Base-by-base conservation (phyloP, 305 asterid species). In the Euphrasia arctica region DNA sequence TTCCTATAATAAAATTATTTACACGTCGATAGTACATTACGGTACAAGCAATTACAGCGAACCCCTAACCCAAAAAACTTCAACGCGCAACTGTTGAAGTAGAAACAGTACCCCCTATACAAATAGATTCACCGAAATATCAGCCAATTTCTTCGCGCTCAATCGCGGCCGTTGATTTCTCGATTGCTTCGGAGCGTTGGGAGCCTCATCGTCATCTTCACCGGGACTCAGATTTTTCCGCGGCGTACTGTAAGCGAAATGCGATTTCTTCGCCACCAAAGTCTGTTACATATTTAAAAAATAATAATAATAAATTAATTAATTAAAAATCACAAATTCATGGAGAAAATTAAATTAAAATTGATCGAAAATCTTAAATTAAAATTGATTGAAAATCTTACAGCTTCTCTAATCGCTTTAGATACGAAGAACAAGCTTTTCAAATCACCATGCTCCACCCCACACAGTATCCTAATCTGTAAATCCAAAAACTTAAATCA, bases 181-280 rank as follows among this genome's bases (percentile, higher is more conserved):
- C 0, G 71, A 60, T 11, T 71, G 86, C 57, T 65, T 87, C 0
- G 96, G 96, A 67, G 95, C 96, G 70, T 82, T 77, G 3, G 91
- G 93, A 3, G 87, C 83, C 76, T 83, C 60, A 4, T 67, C 0
- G 27, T 31, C 67, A 8, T 74, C 83, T 22, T 60, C 34, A 14
- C 49, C 64, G 55, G 82, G 72, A 12, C 74, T 72, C 8, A 81
- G 48, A 0, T 82, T 76, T 78, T 87, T 91, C 64, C 51, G 62
- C 0, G 98, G 96, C 0, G 98, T 91, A 27, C 74, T 78, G 58
- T 69, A 89, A 0, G 81, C 92, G 52, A 91, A 91, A 79, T 89
- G 95, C 41, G 68, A 71, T 18, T 78, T 61, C 80, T 81, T 89
- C 7, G 96, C 95, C 3, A 80, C 63, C 82, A 85, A 27, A 36